Evolutionary conservation across 75 land plant genomes (phyloP), one percentile per base, ranked within the genome.

Genomic region (Cryptomeria japonica): DNA sequence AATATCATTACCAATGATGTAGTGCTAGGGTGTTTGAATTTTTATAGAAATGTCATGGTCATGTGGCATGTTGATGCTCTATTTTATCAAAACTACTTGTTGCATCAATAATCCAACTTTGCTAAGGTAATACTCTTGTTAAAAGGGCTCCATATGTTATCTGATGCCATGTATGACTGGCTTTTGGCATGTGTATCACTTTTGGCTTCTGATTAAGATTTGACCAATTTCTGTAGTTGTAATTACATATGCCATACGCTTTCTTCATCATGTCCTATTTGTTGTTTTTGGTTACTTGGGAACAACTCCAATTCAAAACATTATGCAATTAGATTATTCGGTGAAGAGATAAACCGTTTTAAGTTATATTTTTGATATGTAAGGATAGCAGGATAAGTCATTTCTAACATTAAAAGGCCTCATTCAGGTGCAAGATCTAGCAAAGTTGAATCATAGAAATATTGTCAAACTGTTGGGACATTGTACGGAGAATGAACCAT

Each of bases 401-500:
- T 77, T 14, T 36, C 76, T 53, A 16, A 64, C 11, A 56, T n/a
- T 86, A 42, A 39, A 32, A 86, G 31, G 11, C 19, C 5, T 87
- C 76, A 5, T 87, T 56, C 90, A 96, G 98, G 97, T 97, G 34
- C 97, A 96, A 32, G 95, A 93, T 87, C 87, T 98, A 90, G 94
- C 98, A 68, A 93, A 97, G 83, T 58, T 98, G 85, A 92, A 96
- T 87, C 99, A 98, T 88, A 93, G 90, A 79, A 96, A 98, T 83
- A 84, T 92, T 44, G 94, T 93, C 51, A 98, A 97, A 78, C 82
- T 98, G 58, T 86, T 95, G 22, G 98, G 96, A 3, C 97, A 98
- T 84, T 96, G 97, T 86, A 84, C 91, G 47, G 95, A 94, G 80
- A 91, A 92, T 76, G 88, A 91, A 49, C 97, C 96, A 25, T 98